Conservation (phyloP, 192 early-diverging fungal genomes). For the Backusella tarrabulga region DNA sequence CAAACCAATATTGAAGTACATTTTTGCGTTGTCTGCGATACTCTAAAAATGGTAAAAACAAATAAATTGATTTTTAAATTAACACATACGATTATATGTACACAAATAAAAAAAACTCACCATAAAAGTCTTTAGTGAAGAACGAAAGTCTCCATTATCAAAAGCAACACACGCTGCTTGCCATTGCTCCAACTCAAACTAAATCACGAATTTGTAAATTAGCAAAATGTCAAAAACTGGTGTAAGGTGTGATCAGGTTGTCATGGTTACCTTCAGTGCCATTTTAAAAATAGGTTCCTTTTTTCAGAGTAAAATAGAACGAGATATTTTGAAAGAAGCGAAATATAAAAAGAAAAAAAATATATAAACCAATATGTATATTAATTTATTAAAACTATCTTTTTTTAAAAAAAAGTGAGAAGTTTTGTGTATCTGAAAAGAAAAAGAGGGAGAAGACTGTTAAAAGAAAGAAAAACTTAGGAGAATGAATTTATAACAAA, state of each 20-base stretch:
- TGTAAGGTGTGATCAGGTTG: background rate
- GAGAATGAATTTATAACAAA: conserved; percentile 22
- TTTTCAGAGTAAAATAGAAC: background rate
- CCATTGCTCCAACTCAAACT: conserved; percentile 87
- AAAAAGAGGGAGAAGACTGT: conserved; percentile 19
- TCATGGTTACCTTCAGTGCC: background rate
- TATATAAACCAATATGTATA: background rate
- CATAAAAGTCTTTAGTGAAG: conserved; percentile 66
- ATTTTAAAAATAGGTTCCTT: background rate
- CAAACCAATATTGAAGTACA: conserved; percentile 95
- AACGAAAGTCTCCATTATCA: conserved; percentile 68
- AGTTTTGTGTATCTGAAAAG: background rate
- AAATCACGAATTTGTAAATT: background rate
- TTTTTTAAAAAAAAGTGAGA: background rate
- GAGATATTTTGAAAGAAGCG: background rate
- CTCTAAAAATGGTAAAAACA: conserved; percentile 37
- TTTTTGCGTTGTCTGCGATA: conserved; percentile 90
- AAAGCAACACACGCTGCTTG: conserved; percentile 71
- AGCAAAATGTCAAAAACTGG: background rate
- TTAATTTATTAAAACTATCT: background rate
- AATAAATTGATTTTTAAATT: conserved; percentile 22
- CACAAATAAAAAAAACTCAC: conserved; percentile 42
- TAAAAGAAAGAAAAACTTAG: conserved; percentile 5
- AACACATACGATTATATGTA: conserved; percentile 8
- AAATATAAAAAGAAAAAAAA: background rate